Conservation (phyloP, 2,329 filamentous ascomycete genomes). For the Penicillium sp. region DNA sequence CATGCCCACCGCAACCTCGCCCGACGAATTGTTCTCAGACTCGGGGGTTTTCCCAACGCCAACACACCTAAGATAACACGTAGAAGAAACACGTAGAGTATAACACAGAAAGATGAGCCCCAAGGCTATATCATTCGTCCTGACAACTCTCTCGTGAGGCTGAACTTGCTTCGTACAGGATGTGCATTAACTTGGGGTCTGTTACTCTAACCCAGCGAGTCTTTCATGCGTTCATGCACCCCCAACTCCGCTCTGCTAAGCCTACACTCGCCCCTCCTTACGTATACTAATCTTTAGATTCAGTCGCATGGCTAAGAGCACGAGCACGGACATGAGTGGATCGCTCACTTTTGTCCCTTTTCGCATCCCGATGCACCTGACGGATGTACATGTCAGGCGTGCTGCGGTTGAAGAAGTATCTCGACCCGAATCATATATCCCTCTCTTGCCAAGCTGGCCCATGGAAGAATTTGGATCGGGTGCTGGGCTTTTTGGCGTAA, state of each 20-base stretch:
- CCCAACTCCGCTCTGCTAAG: conserved; percentile 1
- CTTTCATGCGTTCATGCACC: conserved; percentile 5
- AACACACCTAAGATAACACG: background rate
- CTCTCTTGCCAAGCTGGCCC: conserved; percentile 1
- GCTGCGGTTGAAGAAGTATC: background rate
- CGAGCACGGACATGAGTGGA: conserved; percentile 5
- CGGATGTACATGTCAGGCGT: conserved; percentile 11
- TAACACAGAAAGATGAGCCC: background rate
- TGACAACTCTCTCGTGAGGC: conserved; percentile 1
- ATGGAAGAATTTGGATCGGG: background rate
- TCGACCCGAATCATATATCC: background rate
- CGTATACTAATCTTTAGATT: background rate
- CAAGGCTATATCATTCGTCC: background rate
- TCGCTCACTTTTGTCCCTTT: background rate
- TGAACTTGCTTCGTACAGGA: background rate
- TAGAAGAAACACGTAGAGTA: too few species aligned
- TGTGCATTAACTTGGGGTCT: background rate
- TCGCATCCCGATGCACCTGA: conserved; percentile 10
- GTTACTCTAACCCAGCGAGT: background rate
- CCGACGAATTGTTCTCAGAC: background rate
- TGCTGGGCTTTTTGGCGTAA: conserved; percentile 4
- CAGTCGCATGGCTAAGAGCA: background rate
- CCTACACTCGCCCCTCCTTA: background rate
- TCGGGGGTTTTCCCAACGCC: background rate
- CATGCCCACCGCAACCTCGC: background rate